phyloP scores from a whole-genome alignment of 116 monocot species.

The Iris pallida region DNA sequence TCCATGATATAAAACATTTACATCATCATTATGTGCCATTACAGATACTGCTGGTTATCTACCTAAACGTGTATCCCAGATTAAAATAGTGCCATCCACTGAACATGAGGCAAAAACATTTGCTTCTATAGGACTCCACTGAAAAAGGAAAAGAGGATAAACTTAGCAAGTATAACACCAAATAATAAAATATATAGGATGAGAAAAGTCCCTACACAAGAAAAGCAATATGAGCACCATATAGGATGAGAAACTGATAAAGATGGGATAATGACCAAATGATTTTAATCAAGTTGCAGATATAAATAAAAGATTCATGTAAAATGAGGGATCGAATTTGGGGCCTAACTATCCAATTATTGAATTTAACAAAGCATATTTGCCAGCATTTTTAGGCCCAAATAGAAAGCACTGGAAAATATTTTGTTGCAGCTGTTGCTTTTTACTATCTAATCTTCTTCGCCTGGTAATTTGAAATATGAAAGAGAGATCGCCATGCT shows the following conservation, averaged over 20 bases:
- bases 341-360: slow-evolving; percentile 57
- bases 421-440: slow-evolving; percentile 60
- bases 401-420: slow-evolving; percentile 91
- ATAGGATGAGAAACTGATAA: neutral
- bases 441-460: slow-evolving; percentile 72
- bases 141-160: too few relatives aligned
- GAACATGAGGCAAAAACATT: too few relatives aligned
- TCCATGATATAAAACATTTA: too few relatives aligned
- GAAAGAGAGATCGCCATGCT: slow-evolving; percentile 55
- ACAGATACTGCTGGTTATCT: too few relatives aligned
- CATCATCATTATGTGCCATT: too few relatives aligned
- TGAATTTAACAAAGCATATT: slow-evolving; percentile 72
- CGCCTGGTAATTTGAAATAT: slow-evolving; percentile 69
- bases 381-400: slow-evolving; percentile 84
- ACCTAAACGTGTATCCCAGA: too few relatives aligned
- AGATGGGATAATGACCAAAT: neutral
- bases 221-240: slow-evolving; percentile 6
- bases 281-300: neutral
- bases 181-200: too few relatives aligned
- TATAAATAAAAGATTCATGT: neutral
- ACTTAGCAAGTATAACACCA: too few relatives aligned
- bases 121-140: too few relatives aligned
- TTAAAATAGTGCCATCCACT: too few relatives aligned
- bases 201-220: slow-evolving; percentile 57
- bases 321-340: neutral